Base-by-base conservation (phyloP, 2,329 filamentous ascomycete genomes). In the Aspergillus fumigatus region DNA sequence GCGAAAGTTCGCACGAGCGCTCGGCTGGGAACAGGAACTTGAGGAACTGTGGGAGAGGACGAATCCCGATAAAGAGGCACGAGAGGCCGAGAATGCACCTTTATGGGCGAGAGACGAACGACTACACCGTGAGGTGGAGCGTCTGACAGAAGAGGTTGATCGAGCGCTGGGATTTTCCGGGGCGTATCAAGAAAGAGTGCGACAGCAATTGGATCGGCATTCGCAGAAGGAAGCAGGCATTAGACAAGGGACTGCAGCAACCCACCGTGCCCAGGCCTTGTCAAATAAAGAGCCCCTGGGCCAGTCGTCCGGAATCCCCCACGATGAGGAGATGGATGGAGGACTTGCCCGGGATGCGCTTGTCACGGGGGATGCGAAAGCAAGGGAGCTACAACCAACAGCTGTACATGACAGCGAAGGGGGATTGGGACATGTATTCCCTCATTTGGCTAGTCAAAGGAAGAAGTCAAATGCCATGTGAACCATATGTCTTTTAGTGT, bases 21-120 rank as follows among this genome's bases (percentile, higher is more conserved):
- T 96, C 47, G 93, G 92, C 0, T 99, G 94, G 94, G 74, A 83
- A 8, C 85, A 90, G 1, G 93, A 97, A 68, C 78, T 99, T 17
- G 90, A 97, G 69, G 73, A 70, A 3, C 65, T 90, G 52, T 97
- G 92, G 92, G 80, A 84, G 23, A 74, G 77, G 48, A 82, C 88
- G 0, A 87, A 89, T 7, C 84, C 88, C 3, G 77, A 86, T 25
- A 77, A 82, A 59, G 79, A 85, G 65, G 81, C 82, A 4, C 23
- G 77, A 77, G 63, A 79, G 62, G 66, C 65, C 50, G 65, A 70
- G 53, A 66, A 69, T 56, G 65, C 69, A 21, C 70, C 75, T 53
- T 62, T 70, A 52, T 77, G 73, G 65, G 78, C 73, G 8, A 78
- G 77, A 48, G 84, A 88, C 60, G 83, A 88, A 68, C 65, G 68